Evolutionary conservation across 2,329 filamentous ascomycete genomes (phyloP).

Genomic region (Fusarium torulosum): DNA sequence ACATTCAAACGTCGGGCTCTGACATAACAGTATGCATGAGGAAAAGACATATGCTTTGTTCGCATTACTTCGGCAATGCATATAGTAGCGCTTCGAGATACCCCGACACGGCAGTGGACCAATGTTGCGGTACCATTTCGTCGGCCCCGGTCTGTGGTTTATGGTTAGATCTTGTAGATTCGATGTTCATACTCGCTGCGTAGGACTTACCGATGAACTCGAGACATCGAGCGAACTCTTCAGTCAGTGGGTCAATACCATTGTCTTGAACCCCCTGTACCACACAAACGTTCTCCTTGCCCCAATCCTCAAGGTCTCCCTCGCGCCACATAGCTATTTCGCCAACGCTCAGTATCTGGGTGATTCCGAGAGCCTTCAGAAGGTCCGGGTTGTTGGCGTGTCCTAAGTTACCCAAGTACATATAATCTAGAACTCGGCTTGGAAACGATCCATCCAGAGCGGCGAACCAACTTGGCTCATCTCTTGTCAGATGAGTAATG

Average conservation of each 20-base stretch:
- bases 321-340: constrained; percentile 87
- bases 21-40: constrained; percentile 95
- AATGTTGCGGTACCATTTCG: constrained; percentile 84
- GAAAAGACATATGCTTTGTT: constrained; percentile 81
- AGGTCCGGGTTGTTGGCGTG: constrained; percentile 96
- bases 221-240: constrained; percentile 87
- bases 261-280: constrained; percentile 95
- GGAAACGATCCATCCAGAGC: constrained; percentile 91
- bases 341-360: constrained; percentile 90
- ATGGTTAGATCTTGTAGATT: constrained; percentile 14
- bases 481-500: constrained; percentile 63
- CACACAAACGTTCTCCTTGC: constrained; percentile 80
- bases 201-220: constrained; percentile 89
- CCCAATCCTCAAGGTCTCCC: constrained; percentile 78
- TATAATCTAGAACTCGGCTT: constrained; percentile 88
- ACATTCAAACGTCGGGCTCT: constrained; percentile 93
- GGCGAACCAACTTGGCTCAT: constrained; percentile 83
- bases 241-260: constrained; percentile 90
- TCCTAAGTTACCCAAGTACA: constrained; percentile 93
- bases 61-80: constrained; percentile 99
- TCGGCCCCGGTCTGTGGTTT: constrained; percentile 78
- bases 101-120: constrained; percentile 95
- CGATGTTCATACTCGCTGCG: neutral
- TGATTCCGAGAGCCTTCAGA: constrained; percentile 82
- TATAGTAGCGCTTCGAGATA: constrained; percentile 94